phyloP scores from a whole-genome alignment of 1,284 basidiomycete species.

The Pseudozyma hubeiensis region DNA sequence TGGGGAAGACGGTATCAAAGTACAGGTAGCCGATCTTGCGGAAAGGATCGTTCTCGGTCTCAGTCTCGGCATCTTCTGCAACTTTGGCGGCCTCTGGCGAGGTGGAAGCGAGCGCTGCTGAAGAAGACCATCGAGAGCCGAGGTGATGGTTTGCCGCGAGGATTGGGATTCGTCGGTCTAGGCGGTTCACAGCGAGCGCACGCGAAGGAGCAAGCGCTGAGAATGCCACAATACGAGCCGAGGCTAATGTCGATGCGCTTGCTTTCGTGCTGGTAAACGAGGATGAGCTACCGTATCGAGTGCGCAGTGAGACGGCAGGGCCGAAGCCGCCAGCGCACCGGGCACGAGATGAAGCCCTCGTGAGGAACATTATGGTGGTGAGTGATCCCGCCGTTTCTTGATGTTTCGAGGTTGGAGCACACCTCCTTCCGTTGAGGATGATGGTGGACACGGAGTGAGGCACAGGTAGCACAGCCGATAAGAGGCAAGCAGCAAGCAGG shows the following conservation, averaged over 20 bases:
- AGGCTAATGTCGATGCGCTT: conserved; percentile 6
- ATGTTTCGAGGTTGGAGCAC: neutral
- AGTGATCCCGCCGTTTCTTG: neutral
- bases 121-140: conserved; percentile 30
- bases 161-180: neutral
- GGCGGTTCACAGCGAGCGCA: too few species aligned
- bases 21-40: conserved; percentile 57
- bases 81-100: conserved; percentile 50
- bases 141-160: neutral
- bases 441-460: too few species aligned
- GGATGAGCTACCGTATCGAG: neutral
- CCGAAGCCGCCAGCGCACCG: neutral
- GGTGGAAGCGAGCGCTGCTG: conserved; percentile 39
- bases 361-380: conserved; percentile 25
- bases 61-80: conserved; percentile 40
- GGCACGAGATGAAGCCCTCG: conserved; percentile 10
- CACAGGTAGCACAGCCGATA: neutral
- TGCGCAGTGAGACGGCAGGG: neutral
- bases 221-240: neutral
- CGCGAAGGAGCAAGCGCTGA: too few species aligned
- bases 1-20: conserved; percentile 64
- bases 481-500: too few species aligned
- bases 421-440: too few species aligned
- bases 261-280: conserved; percentile 4
- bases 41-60: conserved; percentile 49